Evolutionary conservation across 345 rosid species (phyloP).

Genomic region (Syzygium jambos): DNA sequence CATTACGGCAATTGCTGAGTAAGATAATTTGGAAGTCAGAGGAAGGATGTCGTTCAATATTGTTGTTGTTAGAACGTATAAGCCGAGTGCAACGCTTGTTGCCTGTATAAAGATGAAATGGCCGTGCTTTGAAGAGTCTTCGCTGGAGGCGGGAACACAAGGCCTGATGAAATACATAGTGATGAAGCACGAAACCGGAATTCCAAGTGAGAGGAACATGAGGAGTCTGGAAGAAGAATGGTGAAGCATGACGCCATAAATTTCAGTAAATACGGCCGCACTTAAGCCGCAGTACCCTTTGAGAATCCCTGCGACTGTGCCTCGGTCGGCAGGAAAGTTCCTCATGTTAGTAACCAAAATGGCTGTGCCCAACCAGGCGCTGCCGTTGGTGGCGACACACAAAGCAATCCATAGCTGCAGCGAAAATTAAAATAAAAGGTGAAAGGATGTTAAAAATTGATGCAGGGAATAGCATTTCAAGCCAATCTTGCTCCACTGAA

Average conservation of each 20-base stretch:
- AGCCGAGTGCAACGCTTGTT: conserved; percentile 37
- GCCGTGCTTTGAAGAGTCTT: conserved; percentile 28
- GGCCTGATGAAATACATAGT: conserved; percentile 52
- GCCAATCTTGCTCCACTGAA: neutral
- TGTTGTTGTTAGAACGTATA: conserved; percentile 38
- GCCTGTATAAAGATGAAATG: conserved; percentile 48
- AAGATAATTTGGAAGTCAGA: conserved; percentile 25
- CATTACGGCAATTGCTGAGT: conserved; percentile 24
- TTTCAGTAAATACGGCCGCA: conserved; percentile 56
- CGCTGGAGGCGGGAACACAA: conserved; percentile 48
- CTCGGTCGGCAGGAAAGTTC: conserved; percentile 57
- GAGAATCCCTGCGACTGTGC: conserved; percentile 58
- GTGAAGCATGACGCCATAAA: conserved; percentile 37
- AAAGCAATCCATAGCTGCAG: conserved; percentile 60
- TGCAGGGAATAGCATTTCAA: neutral
- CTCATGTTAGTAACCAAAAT: conserved; percentile 67
- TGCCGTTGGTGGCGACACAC: conserved; percentile 48
- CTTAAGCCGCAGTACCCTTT: conserved; percentile 62
- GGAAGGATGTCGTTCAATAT: conserved; percentile 29
- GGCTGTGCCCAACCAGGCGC: conserved; percentile 63
- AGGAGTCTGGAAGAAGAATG: conserved; percentile 56
- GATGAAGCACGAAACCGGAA: conserved; percentile 44
- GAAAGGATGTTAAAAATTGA: neutral
- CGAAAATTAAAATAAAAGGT: neutral
- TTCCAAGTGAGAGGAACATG: conserved; percentile 44